Conservation (phyloP, 805 yeast species). For the Yarrowia hollandica region DNA sequence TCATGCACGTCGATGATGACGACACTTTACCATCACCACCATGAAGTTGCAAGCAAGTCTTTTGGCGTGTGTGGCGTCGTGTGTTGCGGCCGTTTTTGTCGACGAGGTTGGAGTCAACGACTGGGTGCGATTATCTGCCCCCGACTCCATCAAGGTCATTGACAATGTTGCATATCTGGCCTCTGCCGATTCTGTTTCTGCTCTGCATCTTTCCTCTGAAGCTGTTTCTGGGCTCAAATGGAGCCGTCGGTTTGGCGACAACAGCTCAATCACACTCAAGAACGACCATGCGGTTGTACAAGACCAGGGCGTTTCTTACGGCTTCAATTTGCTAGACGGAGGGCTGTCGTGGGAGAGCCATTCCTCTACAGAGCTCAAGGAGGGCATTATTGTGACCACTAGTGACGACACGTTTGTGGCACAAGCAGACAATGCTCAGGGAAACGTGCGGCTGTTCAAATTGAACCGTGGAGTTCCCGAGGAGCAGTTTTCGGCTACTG, state of each 20-base stretch:
- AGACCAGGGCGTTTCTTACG: background rate
- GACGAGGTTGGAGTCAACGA: conserved; percentile 31
- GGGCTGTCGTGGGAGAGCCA: conserved; percentile 24
- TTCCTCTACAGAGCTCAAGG: background rate
- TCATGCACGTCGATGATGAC: conserved; percentile 2
- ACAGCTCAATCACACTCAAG: conserved; percentile 13
- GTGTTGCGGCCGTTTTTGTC: conserved; percentile 22
- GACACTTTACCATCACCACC: conserved; percentile 14
- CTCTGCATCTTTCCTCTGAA: conserved; percentile 6
- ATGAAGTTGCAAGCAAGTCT: conserved; percentile 20
- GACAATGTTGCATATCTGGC: conserved; percentile 26
- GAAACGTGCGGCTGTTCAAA: background rate
- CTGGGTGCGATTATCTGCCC: conserved; percentile 14
- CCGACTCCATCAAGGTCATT: conserved; percentile 9
- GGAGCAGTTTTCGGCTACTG: background rate
- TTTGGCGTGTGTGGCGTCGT: conserved; percentile 5
- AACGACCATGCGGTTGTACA: conserved; percentile 16
- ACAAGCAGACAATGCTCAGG: conserved; percentile 10
- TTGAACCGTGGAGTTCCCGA: conserved; percentile 22
- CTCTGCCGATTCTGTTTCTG: conserved; percentile 6
- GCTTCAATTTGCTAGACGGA: conserved; percentile 19
- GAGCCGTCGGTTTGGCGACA: background rate
- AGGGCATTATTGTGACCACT: conserved; percentile 15
- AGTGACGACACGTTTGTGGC: conserved; percentile 6
- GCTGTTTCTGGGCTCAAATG: background rate